Conservation (phyloP, 345 rosid genomes). For the Cardamine occulta region DNA sequence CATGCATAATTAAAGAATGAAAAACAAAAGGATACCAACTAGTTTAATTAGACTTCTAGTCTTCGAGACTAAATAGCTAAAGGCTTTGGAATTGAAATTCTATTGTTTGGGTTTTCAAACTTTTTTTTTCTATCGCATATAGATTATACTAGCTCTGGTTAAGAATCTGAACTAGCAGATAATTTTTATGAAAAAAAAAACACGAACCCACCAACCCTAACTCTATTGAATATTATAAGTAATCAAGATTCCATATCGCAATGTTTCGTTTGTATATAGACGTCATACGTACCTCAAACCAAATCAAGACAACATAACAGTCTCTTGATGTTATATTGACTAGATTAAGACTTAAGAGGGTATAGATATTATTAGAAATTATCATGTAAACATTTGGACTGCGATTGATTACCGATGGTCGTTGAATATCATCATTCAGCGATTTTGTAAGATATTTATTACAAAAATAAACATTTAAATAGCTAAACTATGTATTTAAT, state of each 20-base stretch:
- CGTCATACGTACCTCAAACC: not conserved
- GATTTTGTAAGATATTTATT: too few species aligned
- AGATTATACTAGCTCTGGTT: too few species aligned
- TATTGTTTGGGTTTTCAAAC: too few species aligned
- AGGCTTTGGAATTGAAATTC: not conserved
- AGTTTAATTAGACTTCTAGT: not conserved
- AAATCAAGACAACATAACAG: not conserved
- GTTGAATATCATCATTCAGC: too few species aligned
- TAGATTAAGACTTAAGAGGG: too few species aligned
- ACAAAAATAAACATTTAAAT: too few species aligned
- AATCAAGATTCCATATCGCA: not conserved
- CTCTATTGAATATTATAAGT: not conserved
- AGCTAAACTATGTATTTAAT: too few species aligned
- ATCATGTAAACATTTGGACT: not conserved
- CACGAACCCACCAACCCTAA: conserved; percentile 4
- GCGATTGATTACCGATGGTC: too few species aligned
- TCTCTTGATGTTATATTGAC: not conserved
- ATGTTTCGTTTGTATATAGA: not conserved
- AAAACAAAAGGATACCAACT: not conserved
- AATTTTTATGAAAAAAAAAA: too few species aligned
- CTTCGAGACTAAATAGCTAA: not conserved
- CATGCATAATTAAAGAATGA: not conserved
- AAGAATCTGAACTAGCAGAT: too few species aligned
- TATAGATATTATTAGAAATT: not conserved
- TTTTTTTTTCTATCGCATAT: not conserved